These are phyloP conservation scores for Cyphellophora europaea DNA, from an alignment of 2,329 filamentous ascomycete genomes.

Conservation along the genomic window DNA sequence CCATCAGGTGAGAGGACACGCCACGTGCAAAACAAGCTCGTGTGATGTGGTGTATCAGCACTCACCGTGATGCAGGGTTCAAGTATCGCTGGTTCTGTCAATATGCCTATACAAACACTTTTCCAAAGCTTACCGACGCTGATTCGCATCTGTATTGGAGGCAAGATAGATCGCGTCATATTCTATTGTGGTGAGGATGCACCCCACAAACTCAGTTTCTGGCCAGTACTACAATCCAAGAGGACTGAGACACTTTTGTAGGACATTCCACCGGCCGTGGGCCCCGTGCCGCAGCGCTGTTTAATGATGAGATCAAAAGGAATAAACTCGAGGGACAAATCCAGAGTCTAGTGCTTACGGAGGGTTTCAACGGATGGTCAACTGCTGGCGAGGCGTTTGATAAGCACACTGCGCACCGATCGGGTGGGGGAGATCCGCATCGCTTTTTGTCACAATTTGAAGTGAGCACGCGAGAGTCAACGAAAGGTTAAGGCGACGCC, in stretches of 20 bases:
- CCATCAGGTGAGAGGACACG: background rate
- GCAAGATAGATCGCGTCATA: background rate
- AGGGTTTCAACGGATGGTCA: background rate
- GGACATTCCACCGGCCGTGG: slow-evolving; percentile 1
- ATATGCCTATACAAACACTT: slow-evolving; percentile 1
- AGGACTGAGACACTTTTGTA: background rate
- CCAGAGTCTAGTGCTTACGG: slow-evolving; percentile 1
- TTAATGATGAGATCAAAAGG: background rate
- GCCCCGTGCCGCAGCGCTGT: background rate
- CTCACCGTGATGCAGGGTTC: background rate
- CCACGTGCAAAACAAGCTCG: background rate
- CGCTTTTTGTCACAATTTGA: too few species aligned
- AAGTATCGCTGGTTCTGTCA: background rate
- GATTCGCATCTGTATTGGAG: background rate
- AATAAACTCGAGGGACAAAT: background rate
- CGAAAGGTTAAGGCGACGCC: too few species aligned
- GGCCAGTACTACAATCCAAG: background rate
- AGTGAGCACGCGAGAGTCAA: too few species aligned
- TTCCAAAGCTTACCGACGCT: slow-evolving; percentile 1
- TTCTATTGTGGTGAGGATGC: background rate
- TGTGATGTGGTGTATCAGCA: background rate
- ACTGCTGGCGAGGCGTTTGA: background rate
- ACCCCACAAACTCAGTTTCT: background rate
- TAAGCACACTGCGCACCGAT: background rate
- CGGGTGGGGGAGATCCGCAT: too few species aligned